Evolutionary conservation across 169 alveolate genomes (phyloP).

Genomic region (Theileria equi): DNA sequence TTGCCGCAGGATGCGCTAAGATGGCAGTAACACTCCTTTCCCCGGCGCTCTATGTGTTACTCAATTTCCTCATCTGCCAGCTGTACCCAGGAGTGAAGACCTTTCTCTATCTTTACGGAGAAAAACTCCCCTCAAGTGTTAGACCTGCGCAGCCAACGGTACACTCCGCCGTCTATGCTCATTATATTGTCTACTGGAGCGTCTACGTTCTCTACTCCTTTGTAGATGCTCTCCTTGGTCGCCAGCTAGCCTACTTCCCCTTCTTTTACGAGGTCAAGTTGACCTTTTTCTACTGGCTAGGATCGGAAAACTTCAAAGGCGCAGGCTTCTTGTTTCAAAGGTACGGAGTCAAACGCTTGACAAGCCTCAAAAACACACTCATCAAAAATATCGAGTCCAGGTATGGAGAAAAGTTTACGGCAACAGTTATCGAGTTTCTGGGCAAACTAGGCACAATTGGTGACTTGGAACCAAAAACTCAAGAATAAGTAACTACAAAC

Average conservation of each 20-base stretch:
- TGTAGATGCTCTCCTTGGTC: conserved; percentile 49
- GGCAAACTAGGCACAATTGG: neutral
- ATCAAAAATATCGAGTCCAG: conserved; percentile 15
- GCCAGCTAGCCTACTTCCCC: conserved; percentile 57
- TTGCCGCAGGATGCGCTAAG: neutral
- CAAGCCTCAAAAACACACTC: neutral
- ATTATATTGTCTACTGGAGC: conserved; percentile 71
- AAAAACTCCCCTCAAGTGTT: neutral
- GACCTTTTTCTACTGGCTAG: conserved; percentile 72
- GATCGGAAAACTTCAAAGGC: conserved; percentile 72
- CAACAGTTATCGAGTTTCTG: neutral
- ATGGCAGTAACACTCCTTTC: conserved; percentile 52
- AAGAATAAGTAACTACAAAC: too few relatives aligned
- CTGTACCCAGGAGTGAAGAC: conserved; percentile 59
- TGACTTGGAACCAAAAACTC: neutral
- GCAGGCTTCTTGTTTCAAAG: conserved; percentile 72
- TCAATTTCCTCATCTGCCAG: conserved; percentile 53
- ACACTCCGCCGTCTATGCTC: conserved; percentile 54
- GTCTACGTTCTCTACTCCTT: conserved; percentile 56
- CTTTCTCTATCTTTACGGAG: conserved; percentile 47
- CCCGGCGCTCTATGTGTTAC: conserved; percentile 18
- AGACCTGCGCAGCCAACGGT: conserved; percentile 10
- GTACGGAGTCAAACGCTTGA: conserved; percentile 15
- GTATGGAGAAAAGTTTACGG: conserved; percentile 27
- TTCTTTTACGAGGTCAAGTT: conserved; percentile 67